Evolutionary conservation across 2,329 filamentous ascomycete species (phyloP), one percentile per base, ranked within the genome.

Genomic region (Arthroderma uncinatum): DNA sequence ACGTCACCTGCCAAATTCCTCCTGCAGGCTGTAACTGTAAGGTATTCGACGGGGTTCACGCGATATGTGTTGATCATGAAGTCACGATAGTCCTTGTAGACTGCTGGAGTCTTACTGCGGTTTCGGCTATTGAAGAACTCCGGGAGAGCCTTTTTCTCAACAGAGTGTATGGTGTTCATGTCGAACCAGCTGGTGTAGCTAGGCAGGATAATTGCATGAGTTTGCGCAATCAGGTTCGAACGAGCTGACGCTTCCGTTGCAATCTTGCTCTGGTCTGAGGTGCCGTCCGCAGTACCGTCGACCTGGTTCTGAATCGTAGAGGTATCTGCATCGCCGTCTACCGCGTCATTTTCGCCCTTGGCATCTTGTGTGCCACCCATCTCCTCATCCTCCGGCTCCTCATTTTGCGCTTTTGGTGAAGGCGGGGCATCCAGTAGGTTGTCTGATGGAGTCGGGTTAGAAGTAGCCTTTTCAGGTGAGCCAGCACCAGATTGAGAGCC

Each of bases 61-160:
- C 93, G 86, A 74, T 98, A 98, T 12, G 93, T 97, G 76, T 98
- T 98, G 76, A 98, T 90, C 93, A 98, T 98, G 70, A 98, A 98
- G 69, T 98, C 93, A 64, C 93, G 86, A 73, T 98, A 98, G 70
- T 98, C 93, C 74, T 97, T 97, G 78, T 98, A 98, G 21, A 97
- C 89, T 53, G 90, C 85, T 0, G 90, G 87, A 0, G 93, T 98
- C 76, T 98, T 98, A 83, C 93, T 97, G 66, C 93, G 86, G 74
- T 98, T 98, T 59, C 93, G 84, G 71, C 84, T 92, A 76, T 98
- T 98, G 82, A 98, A 98, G 75, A 97, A 98, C 71, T 98, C 93
- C 19, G 92, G 90, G 63, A 98, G 80, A 6, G 90, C 90, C 73
- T 96, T 98, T 69, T 86, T 87, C 76, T 98, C 93, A 65, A 96